phyloP scores from a whole-genome alignment of 2,329 filamentous ascomycete genomes.

The Fusarium subglutinans region DNA sequence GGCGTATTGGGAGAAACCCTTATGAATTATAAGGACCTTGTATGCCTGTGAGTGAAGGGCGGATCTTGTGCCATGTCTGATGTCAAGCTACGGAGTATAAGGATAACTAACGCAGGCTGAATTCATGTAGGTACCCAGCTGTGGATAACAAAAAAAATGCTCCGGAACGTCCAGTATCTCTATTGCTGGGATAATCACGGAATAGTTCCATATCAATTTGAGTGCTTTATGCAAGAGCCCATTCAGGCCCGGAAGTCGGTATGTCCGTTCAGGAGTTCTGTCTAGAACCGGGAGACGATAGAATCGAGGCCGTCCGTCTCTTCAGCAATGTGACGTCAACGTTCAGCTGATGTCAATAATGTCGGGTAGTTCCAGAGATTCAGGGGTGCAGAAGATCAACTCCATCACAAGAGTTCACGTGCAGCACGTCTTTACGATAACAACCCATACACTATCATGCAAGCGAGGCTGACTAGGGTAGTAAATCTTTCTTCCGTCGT shows the following conservation, averaged over 20 bases:
- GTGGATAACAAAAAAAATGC: not conserved
- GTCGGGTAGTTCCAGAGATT: not conserved
- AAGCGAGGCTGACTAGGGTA: not conserved
- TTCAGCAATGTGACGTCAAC: constrained; percentile 26
- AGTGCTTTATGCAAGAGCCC: constrained; percentile 5
- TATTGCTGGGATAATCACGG: not conserved
- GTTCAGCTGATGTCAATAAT: not conserved
- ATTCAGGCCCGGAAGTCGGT: constrained; percentile 2
- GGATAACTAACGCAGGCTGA: not conserved
- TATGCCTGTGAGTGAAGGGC: not conserved
- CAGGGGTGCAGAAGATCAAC: not conserved
- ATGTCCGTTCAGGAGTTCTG: not conserved
- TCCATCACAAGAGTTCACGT: not conserved
- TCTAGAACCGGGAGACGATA: not conserved
- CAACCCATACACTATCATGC: not conserved
- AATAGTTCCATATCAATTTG: not conserved
- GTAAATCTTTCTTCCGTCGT: not conserved
- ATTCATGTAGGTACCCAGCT: not conserved
- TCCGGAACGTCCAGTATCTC: not conserved
- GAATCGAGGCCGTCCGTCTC: not conserved
- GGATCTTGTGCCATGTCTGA: not conserved
- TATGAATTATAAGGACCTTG: not conserved
- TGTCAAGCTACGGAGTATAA: not conserved
- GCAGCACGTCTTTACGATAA: not conserved
- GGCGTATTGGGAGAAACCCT: not conserved